Conservation (phyloP, 2,329 filamentous ascomycete genomes). For the Cytospora piceicola region DNA sequence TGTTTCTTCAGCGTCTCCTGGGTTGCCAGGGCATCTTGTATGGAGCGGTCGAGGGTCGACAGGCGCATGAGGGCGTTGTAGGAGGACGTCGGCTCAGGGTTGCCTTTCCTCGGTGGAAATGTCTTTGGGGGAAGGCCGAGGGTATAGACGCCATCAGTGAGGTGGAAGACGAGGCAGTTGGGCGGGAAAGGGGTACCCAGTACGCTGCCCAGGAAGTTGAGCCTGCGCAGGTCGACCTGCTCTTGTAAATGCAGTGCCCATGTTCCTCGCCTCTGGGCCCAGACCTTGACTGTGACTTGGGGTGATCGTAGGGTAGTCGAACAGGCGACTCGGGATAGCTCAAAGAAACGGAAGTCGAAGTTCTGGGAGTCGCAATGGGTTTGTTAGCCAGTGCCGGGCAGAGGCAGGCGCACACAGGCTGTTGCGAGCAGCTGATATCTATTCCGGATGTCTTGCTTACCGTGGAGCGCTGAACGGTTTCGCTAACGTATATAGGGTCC, state of each 20-base stretch:
- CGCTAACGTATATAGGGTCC: constrained; percentile 88
- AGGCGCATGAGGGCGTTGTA: constrained; percentile 89
- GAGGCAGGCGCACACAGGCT: not conserved
- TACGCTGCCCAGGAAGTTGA: constrained; percentile 80
- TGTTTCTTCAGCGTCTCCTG: constrained; percentile 75
- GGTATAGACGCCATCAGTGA: constrained; percentile 85
- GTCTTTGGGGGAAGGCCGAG: constrained; percentile 65
- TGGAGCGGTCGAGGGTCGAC: constrained; percentile 84
- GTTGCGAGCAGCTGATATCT: not conserved
- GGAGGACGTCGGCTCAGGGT: constrained; percentile 68
- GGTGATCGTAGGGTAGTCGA: constrained; percentile 68
- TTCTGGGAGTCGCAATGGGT: constrained; percentile 55
- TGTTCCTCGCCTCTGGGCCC: constrained; percentile 64
- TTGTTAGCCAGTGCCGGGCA: not conserved
- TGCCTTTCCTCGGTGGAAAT: constrained; percentile 57
- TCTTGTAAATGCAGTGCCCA: constrained; percentile 72
- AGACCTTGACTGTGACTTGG: constrained; percentile 70
- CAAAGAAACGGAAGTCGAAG: constrained; percentile 86
- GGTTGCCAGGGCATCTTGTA: constrained; percentile 84
- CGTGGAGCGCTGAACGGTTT: constrained; percentile 76
- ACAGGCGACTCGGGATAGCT: constrained; percentile 65
- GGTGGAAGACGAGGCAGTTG: constrained; percentile 84
- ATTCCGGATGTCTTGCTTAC: constrained; percentile 39
- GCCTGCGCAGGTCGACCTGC: constrained; percentile 67
- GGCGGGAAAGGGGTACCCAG: constrained; percentile 72